A percentile compares a stretch with the other conserved stretches of the same genome.
Conservation (phyloP, 768 basidiomycete species). For the Rhizopogon roseolus region DNA sequence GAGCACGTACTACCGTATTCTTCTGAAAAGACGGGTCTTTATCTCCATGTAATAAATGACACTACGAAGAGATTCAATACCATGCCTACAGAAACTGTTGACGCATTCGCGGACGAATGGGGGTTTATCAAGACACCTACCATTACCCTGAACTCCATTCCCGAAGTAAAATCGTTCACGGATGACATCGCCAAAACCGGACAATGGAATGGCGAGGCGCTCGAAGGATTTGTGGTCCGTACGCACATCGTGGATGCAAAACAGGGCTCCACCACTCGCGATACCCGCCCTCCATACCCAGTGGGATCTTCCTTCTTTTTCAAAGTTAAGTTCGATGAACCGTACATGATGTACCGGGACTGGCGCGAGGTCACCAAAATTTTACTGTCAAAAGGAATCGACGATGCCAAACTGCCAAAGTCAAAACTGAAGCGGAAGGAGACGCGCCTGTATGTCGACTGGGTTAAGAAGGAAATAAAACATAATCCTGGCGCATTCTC, state of each 20-base stretch:
- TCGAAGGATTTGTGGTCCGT: conserved; percentile 95
- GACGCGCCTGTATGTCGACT: conserved; percentile 73
- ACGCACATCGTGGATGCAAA: conserved; percentile 52
- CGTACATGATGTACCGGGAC: conserved; percentile 97
- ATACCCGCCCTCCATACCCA: conserved; percentile 56
- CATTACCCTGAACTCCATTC: conserved; percentile 49
- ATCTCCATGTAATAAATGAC: conserved; percentile 88
- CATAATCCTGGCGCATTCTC: conserved; percentile 55
- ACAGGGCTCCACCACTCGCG: conserved; percentile 20
- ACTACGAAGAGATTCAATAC: conserved; percentile 67
- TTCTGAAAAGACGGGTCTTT: conserved; percentile 79
- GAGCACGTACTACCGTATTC: conserved; percentile 91
- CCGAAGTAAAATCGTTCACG: conserved; percentile 71
- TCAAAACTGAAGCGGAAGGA: conserved; percentile 72
- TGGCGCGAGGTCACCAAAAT: conserved; percentile 92
- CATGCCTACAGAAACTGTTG: conserved; percentile 58
- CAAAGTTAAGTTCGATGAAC: conserved; percentile 99
- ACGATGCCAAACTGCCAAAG: conserved; percentile 44
- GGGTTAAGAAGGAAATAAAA: conserved; percentile 78
- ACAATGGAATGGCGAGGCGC: conserved; percentile 75
- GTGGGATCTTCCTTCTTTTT: conserved; percentile 91
- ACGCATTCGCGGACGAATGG: conserved; percentile 82
- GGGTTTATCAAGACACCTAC: conserved; percentile 83
- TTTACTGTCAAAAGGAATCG: conserved; percentile 42
- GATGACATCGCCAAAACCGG: conserved; percentile 61